Evolutionary conservation across 768 basidiomycete species (phyloP).

Genomic region (Agaricus subrufescens): DNA sequence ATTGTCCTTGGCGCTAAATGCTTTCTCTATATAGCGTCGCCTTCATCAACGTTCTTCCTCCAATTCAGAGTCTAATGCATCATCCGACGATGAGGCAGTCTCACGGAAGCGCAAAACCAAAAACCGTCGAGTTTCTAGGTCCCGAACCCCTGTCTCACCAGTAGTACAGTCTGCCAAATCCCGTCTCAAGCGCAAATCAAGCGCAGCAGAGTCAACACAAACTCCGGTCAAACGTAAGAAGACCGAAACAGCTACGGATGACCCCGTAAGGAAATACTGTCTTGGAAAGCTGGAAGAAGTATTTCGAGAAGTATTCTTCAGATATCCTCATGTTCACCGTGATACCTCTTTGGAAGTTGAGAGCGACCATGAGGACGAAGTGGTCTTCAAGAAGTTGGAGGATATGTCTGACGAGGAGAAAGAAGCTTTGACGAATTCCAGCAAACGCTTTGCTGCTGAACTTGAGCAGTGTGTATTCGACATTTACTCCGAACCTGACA

Average conservation of each 20-base stretch:
- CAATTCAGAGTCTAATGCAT: conserved; percentile 33
- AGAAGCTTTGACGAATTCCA: conserved; percentile 46
- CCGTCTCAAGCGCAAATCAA: conserved; percentile 16
- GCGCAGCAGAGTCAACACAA: not conserved
- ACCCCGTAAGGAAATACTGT: conserved; percentile 78
- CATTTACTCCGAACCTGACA: conserved; percentile 74
- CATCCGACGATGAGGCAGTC: conserved; percentile 26
- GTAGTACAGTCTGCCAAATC: conserved; percentile 20
- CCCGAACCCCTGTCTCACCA: conserved; percentile 25
- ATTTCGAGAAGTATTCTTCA: conserved; percentile 64
- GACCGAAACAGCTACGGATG: conserved; percentile 41
- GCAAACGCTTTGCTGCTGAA: conserved; percentile 61
- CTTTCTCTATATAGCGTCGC: not conserved
- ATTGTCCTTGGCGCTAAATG: not conserved
- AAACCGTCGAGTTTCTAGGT: conserved; percentile 23
- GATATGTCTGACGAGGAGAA: conserved; percentile 61
- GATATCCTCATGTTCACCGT: conserved; percentile 54
- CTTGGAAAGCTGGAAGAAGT: conserved; percentile 70
- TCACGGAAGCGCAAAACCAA: conserved; percentile 15
- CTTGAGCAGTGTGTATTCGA: conserved; percentile 78
- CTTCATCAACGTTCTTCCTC: not conserved
- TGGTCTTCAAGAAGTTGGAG: conserved; percentile 41
- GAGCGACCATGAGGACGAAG: conserved; percentile 11
- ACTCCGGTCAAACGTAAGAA: conserved; percentile 11
- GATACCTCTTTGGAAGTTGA: conserved; percentile 23